Conservation (phyloP, 345 rosid genomes). For the Geranium rotundifolium region DNA sequence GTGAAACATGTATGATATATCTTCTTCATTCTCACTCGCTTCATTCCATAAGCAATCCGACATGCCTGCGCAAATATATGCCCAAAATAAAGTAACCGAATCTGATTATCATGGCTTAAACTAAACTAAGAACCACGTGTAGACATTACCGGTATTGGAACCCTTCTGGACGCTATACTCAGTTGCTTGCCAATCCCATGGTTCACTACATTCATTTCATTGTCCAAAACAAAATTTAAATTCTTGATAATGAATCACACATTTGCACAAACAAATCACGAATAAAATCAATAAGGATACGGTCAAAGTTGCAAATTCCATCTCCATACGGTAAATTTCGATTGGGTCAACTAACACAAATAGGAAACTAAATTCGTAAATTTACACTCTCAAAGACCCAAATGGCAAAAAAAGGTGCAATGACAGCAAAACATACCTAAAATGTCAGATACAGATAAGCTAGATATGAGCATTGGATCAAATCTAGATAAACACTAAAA, state of each 20-base stretch:
- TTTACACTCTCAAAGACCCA: neutral
- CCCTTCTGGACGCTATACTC: constrained; percentile 25
- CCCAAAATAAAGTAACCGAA: neutral
- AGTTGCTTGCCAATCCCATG: constrained; percentile 31
- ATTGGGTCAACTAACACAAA: no score
- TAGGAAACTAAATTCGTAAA: no score
- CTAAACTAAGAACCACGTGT: neutral
- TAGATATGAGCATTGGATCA: no score
- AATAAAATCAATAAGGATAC: no score
- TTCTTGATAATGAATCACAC: neutral
- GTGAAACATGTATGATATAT: constrained; percentile 71
- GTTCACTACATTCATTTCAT: constrained; percentile 19
- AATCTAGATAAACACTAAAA: no score
- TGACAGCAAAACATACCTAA: neutral
- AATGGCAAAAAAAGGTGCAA: neutral
- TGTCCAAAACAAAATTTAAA: constrained; percentile 1
- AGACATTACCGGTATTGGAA: constrained; percentile 26
- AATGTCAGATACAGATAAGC: neutral
- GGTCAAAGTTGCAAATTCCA: no score
- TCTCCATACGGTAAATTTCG: no score
- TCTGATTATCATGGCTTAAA: neutral
- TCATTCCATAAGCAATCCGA: constrained; percentile 35
- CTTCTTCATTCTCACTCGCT: constrained; percentile 61
- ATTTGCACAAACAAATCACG: no score
- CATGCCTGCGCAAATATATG: constrained; percentile 14